Base-by-base conservation (phyloP, 2,329 filamentous ascomycete species). In the Septoria linicola region DNA sequence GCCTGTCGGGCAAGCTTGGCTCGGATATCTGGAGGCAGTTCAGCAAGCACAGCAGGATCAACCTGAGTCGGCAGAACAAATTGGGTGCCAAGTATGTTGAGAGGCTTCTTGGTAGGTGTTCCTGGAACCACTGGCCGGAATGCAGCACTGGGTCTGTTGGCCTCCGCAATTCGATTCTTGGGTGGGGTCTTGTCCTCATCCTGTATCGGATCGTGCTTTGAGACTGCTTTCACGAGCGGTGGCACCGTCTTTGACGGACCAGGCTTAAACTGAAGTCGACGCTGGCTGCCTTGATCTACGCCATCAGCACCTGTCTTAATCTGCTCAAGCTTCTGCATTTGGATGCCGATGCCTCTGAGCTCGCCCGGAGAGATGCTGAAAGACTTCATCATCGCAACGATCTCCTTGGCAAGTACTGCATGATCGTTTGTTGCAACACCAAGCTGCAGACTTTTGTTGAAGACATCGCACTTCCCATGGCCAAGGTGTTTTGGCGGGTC, bases 401-500 rank as follows among this genome's bases (percentile, higher is more conserved):
- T 88, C 69, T 97, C 91, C 65, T 87, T 90, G 0, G 83, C 83
- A 32, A 97, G 79, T 1, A 81, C 69, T 21, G 86, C 81, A 21
- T 81, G 79, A 44, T 83, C 80, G 66, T 95, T 87, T 0, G 92
- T 97, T 3, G 91, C 84, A 13, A 96, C 82, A 1, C 92, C 91
- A 54, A 99, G 85, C 1, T 83, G 68, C 7, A 86, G 70, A 61
- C 89, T 95, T 69, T 95, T 97, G 74, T 89, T 97, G 74, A 91
- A 95, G 0, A 84, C 88, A 66, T 99, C 93, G 65, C 93, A 99
- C 70, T 90, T 92, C 1, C 93, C 93, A 70, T 97, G 93, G 0
- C 93, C 93, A 1, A 99, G 77, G 70, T 96, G 90, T 66, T 99
- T 99, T 0, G 86, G 83, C 1, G 93, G 89, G 66, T 97, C 91